A percentile compares a stretch with the other conserved stretches of the same genome.
Evolutionary conservation across 2,329 filamentous ascomycete species (phyloP).

Genomic region (Xylariaceae sp.): DNA sequence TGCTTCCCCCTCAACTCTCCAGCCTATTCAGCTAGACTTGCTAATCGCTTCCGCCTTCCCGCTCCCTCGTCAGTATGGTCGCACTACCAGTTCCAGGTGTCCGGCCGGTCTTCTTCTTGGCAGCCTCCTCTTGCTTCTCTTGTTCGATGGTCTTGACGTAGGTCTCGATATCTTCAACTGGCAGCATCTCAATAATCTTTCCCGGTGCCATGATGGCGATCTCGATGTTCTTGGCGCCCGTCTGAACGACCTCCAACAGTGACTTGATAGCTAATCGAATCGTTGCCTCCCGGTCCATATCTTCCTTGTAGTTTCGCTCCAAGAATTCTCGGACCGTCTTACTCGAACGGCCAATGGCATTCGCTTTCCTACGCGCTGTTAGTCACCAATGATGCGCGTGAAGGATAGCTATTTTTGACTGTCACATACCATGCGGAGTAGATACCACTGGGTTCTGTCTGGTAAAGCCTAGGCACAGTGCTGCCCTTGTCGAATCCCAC

Average conservation of each 20-base stretch:
- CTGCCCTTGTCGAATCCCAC: slow-evolving; percentile 98
- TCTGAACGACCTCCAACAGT: slow-evolving; percentile 95
- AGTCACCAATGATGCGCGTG: slow-evolving; percentile 1
- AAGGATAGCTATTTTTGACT: slow-evolving; percentile 13
- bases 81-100: slow-evolving; percentile 72
- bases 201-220: slow-evolving; percentile 97
- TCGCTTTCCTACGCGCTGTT: slow-evolving; percentile 80
- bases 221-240: slow-evolving; percentile 99
- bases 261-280: slow-evolving; percentile 99
- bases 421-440: slow-evolving; percentile 92
- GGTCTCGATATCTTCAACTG: slow-evolving; percentile 92
- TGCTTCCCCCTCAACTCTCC: slow-evolving; percentile 1
- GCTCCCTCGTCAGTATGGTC: slow-evolving; percentile 73
- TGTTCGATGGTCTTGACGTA: slow-evolving; percentile 99
- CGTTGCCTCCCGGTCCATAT: slow-evolving; percentile 94
- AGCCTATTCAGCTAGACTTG: background rate
- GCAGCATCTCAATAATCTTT: slow-evolving; percentile 89
- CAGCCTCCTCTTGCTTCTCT: slow-evolving; percentile 98
- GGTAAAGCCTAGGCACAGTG: slow-evolving; percentile 87
- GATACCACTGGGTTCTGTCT: slow-evolving; percentile 99
- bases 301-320: slow-evolving; percentile 97
- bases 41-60: slow-evolving; percentile 44
- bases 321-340: slow-evolving; percentile 99
- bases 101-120: slow-evolving; percentile 90
- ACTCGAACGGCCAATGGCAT: slow-evolving; percentile 96